Evolutionary conservation across 2,329 filamentous ascomycete genomes (phyloP), one percentile per base, ranked within the genome.

Genomic region (Didymella pinodella): DNA sequence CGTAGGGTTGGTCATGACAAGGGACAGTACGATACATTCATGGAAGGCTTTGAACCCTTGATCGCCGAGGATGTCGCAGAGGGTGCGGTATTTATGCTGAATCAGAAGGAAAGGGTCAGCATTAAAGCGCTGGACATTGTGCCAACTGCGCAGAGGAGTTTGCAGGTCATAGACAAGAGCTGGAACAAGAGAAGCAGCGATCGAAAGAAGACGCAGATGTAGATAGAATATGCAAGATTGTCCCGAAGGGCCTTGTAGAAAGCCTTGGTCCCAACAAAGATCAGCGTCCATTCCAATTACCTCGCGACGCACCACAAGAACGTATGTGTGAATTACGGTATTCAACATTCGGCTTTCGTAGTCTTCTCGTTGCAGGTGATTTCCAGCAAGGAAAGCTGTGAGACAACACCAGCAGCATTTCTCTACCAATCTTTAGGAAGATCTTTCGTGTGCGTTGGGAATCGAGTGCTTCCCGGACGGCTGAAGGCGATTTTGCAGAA

Each of bases 121-220:
- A 68, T 83, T 2, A 83, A 82, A 69, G 80, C 80, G 2, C 47
- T 83, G 50, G 81, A 83, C 70, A 74, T 82, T 18, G 79, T 83
- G 28, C 79, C 81, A 5, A 81, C 77, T 36, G 73, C 76, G 38
- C 77, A 79, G 60, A 66, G 77, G 31, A 76, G 72, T 55, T 59
- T 79, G 55, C 66, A 65, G 46, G 75, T 78, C 2, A 75, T 78
- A 52, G 76, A 78, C 63, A 65, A 72, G 28, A 55, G 64, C n/a
- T 77, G 74, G 75, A 76, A 74, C 46, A 57, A 84, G 83, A 65
- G 81, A 18, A 28, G 52, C 18, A 48, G 22, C 7, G 48, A 48
- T 26, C 38, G 57, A 7, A 52, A 52, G 48, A 49, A 46, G 38
- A 48, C 41, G 25, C 26, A 55, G 18, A 55, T 59, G 57, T 52